Conservation (phyloP, 768 basidiomycete species). For the Jaapia argillacea region DNA sequence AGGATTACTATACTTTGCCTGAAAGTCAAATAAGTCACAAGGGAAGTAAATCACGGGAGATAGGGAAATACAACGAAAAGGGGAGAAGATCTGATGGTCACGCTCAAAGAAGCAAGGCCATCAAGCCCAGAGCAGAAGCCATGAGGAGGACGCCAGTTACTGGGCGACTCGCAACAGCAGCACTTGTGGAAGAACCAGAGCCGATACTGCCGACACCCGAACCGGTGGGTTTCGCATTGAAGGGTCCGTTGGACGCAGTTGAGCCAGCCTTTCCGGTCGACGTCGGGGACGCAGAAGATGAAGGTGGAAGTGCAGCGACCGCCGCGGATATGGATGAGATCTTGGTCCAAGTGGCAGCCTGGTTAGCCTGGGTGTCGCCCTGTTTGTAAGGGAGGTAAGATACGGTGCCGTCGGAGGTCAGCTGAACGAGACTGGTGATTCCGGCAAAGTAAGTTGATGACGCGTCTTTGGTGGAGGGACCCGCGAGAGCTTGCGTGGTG, state of each 20-base stretch:
- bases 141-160: too few relatives aligned
- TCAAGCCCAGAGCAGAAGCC: too few relatives aligned
- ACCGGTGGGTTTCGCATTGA: background rate
- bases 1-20: too few relatives aligned
- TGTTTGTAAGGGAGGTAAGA: constrained; percentile 50
- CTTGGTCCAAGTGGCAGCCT: constrained; percentile 36
- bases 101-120: too few relatives aligned
- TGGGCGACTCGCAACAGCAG: too few relatives aligned
- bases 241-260: background rate
- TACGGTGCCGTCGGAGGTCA: constrained; percentile 49
- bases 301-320: constrained; percentile 21
- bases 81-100: too few relatives aligned
- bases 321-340: constrained; percentile 35
- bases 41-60: too few relatives aligned
- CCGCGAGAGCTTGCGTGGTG: constrained; percentile 49
- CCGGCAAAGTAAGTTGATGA: constrained; percentile 55
- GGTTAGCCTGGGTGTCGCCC: constrained; percentile 31
- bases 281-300: background rate
- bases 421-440: constrained; percentile 52
- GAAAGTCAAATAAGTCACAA: too few relatives aligned
- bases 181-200: too few relatives aligned
- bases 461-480: constrained; percentile 51
- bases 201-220: too few relatives aligned
- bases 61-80: too few relatives aligned
- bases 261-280: background rate